A percentile compares a stretch with the other conserved stretches of the same genome.
Conservation (phyloP, 768 basidiomycete genomes). For the Hemileccinum rubropunctum region DNA sequence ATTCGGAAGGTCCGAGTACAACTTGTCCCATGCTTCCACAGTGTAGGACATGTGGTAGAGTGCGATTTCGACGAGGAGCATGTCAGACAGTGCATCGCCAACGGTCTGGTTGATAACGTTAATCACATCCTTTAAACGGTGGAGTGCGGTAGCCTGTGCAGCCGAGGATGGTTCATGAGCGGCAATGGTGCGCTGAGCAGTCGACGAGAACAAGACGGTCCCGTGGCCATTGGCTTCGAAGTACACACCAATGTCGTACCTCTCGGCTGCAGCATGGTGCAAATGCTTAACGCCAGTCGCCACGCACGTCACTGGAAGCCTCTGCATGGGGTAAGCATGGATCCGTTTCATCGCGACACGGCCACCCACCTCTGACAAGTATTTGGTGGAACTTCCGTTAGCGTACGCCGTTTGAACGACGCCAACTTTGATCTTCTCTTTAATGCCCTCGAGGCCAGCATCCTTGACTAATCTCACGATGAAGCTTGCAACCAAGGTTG, state of each 20-base stretch:
- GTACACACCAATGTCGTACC: constrained; percentile 95
- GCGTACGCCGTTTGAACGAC: constrained; percentile 99
- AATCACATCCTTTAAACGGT: constrained; percentile 72
- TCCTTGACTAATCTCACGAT: constrained; percentile 86
- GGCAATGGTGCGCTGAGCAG: constrained; percentile 60
- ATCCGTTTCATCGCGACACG: background rate
- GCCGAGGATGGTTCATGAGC: constrained; percentile 73
- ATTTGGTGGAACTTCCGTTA: constrained; percentile 95
- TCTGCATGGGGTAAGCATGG: constrained; percentile 45
- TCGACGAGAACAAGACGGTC: constrained; percentile 88
- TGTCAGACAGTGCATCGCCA: constrained; percentile 93
- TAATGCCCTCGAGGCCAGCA: constrained; percentile 68
- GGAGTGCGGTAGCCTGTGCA: constrained; percentile 77
- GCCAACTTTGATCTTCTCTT: constrained; percentile 69
- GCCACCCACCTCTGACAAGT: constrained; percentile 68
- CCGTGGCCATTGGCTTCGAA: constrained; percentile 99
- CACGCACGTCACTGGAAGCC: constrained; percentile 92
- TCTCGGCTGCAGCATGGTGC: constrained; percentile 92
- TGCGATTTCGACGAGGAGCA: constrained; percentile 92
- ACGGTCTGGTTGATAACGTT: constrained; percentile 96
- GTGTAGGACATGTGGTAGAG: constrained; percentile 87
- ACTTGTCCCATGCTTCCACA: constrained; percentile 84
- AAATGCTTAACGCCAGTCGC: constrained; percentile 97
- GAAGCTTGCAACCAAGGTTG: constrained; percentile 88
- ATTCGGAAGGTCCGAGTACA: constrained; percentile 93